Base-by-base conservation (phyloP, 495 filamentous ascomycete species). In the Bathelium albidoporum region DNA sequence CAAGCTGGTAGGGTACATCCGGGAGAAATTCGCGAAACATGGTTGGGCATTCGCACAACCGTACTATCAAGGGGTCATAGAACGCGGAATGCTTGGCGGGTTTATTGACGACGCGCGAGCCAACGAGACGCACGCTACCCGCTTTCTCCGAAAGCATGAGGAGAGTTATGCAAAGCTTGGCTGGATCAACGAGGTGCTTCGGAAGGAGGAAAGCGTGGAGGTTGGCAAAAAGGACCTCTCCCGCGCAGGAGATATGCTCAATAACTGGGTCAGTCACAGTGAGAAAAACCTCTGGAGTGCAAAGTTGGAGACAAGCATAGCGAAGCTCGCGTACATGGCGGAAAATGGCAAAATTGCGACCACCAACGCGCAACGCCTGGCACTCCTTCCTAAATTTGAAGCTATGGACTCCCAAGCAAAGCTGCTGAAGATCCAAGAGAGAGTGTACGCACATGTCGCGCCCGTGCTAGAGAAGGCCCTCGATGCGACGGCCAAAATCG, bases 161-260 rank as follows among this genome's bases (percentile, higher is more conserved):
- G 75, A 83, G 65, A 28, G 9, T n/a, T 86, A 89, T 53, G 83
- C 85, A 43, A 89, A 88, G 68, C 73, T 97, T n/a, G 81, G 86
- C 43, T 98, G 94, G 94, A 93, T 98, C 74, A 93, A 97, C 73
- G 91, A 96, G 69, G 83, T 96, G 22, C 14, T 62, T 18, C 26
- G 49, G 16, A 55, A 55, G 1, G 49, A 24, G 9, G 49, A 55
- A 10, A 29, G 20, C 49, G 24, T 9, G 24, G 24, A 26, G 49
- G 75, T 82, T 59, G 78, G 82, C 24, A 86, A 90, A 70, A 79
- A 85, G 61, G 82, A 94, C 60, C 93, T 88, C 66, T 76, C 81
- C 34, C 78, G 78, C 62, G 92, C 93, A 16, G 85, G 85, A 11
- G 73, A 82, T 32, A 85, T 81, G 0, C 80, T 98, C 31, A 74